Evolutionary conservation across 1,284 basidiomycete genomes (phyloP).

Genomic region (Anthracocystis walkeri): DNA sequence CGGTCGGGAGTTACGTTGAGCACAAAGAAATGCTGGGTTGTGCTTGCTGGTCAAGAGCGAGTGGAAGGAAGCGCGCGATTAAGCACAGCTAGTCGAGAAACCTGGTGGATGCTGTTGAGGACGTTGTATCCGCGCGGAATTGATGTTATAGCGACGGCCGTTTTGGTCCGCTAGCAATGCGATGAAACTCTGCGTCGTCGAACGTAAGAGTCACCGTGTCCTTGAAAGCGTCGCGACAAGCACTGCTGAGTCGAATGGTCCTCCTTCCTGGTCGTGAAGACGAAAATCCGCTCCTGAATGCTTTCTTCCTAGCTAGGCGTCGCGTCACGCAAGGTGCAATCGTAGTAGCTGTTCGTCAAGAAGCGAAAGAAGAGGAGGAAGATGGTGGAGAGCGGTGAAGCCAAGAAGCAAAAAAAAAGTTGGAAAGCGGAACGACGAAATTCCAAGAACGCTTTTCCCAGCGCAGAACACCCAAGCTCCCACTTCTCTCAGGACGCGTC

Average conservation of each 20-base stretch:
- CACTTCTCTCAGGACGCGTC: not conserved
- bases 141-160: not conserved
- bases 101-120: not conserved
- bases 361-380: not conserved
- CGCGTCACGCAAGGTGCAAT: too few relatives aligned
- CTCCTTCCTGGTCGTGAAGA: not conserved
- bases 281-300: too few relatives aligned
- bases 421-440: too few relatives aligned
- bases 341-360: not conserved
- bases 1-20: too few relatives aligned
- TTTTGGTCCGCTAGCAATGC: not conserved
- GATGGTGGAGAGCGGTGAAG: constrained; percentile 8
- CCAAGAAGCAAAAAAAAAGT: constrained; percentile 3
- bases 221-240: constrained; percentile 1
- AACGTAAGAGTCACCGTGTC: not conserved
- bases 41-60: not conserved
- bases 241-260: not conserved
- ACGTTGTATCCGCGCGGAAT: not conserved
- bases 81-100: not conserved
- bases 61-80: not conserved
- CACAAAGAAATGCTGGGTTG: not conserved
- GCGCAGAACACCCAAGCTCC: not conserved
- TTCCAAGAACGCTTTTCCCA: not conserved
- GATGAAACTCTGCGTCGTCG: not conserved
- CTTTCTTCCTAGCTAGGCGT: too few relatives aligned